phyloP scores from a whole-genome alignment of 2,329 filamentous ascomycete species.

The Aureobasidium musti region DNA sequence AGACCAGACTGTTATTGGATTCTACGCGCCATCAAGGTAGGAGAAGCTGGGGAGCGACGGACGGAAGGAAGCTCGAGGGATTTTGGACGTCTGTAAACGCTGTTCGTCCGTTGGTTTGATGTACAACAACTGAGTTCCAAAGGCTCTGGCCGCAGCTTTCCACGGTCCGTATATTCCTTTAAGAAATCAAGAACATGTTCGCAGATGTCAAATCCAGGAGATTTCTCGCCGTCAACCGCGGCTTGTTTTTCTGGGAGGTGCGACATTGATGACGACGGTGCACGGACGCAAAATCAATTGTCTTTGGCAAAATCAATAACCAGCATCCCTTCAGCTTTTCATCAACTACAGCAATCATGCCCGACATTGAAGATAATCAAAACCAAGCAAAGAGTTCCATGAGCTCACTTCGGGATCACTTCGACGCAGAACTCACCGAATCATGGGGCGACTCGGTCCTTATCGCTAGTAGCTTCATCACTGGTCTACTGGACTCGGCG shows the following conservation, averaged over 20 bases:
- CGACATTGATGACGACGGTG: slow-evolving; percentile 1
- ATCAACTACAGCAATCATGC: slow-evolving; percentile 11
- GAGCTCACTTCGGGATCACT: slow-evolving; percentile 35
- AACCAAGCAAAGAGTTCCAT: neutral
- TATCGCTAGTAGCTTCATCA: slow-evolving; percentile 73
- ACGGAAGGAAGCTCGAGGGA: neutral
- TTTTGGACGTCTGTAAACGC: too few species aligned
- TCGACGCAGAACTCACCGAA: slow-evolving; percentile 57
- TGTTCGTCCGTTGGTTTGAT: too few species aligned
- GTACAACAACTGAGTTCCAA: too few species aligned
- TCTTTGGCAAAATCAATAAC: slow-evolving; percentile 14
- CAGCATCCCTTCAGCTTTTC: neutral
- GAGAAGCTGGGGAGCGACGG: neutral
- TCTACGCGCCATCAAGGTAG: slow-evolving; percentile 3
- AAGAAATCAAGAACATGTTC: neutral
- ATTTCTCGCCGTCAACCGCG: neutral
- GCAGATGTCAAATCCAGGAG: neutral
- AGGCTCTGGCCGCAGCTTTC: neutral
- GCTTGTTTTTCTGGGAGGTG: slow-evolving; percentile 5
- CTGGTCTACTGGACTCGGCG: slow-evolving; percentile 74
- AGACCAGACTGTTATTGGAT: neutral
- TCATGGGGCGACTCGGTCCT: slow-evolving; percentile 68
- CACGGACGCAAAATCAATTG: slow-evolving; percentile 1
- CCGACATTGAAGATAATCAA: slow-evolving; percentile 14
- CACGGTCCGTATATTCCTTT: neutral